These are phyloP conservation scores for Apiotrichum siamense DNA, from an alignment of 1,284 basidiomycete genomes.

Conservation along the genomic window DNA sequence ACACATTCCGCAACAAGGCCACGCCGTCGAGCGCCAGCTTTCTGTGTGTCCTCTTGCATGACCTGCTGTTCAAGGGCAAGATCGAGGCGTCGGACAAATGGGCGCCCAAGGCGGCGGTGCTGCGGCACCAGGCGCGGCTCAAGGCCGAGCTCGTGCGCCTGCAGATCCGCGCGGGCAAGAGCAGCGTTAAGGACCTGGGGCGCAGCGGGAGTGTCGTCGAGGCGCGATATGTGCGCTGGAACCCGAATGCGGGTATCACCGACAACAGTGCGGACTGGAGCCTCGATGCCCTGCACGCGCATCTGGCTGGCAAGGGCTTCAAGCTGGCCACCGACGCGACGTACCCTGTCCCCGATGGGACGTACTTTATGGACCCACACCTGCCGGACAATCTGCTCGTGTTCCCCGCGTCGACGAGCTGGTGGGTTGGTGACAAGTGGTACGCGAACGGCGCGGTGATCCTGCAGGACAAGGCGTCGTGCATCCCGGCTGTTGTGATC, in stretches of 20 bases:
- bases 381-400: constrained; percentile 66
- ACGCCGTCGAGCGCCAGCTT: constrained; percentile 57
- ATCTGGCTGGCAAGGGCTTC: constrained; percentile 27
- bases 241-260: constrained; percentile 52
- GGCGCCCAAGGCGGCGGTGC: constrained; percentile 71
- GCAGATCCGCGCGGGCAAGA: constrained; percentile 70
- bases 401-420: constrained; percentile 60
- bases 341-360: constrained; percentile 36
- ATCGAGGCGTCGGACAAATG: constrained; percentile 79
- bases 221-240: constrained; percentile 79
- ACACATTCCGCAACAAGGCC: constrained; percentile 52
- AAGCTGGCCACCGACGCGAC: constrained; percentile 22
- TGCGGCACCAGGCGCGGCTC: constrained; percentile 81
- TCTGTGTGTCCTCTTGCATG: constrained; percentile 76
- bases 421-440: constrained; percentile 44
- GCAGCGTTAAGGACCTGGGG: constrained; percentile 60
- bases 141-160: constrained; percentile 74
- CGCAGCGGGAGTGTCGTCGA: constrained; percentile 47
- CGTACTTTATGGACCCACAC: constrained; percentile 68
- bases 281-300: constrained; percentile 22
- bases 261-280: constrained; percentile 18
- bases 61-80: constrained; percentile 64
- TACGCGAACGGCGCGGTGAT: constrained; percentile 57
- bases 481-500: constrained; percentile 84
- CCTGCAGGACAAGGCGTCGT: constrained; percentile 95